Percentiles rank a stretch among this genome's conserved stretches.
Conservation (phyloP, 352 stramenopile species). For the Globisporangium yorkense region DNA sequence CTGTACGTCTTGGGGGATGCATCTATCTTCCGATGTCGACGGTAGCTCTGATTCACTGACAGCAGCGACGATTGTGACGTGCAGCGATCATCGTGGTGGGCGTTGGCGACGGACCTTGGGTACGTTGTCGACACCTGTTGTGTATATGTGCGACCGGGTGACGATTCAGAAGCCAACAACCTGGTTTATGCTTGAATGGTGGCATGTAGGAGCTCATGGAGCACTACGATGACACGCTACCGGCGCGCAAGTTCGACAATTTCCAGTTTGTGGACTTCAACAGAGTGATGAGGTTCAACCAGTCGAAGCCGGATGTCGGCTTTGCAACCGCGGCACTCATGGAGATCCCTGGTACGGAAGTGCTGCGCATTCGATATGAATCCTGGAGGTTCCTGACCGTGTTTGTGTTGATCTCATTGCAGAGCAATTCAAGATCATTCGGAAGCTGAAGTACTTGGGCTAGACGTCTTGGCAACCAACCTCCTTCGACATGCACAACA, state of each 20-base stretch:
- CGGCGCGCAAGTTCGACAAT: conserved; percentile 61
- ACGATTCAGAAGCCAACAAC: not conserved
- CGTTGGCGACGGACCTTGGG: conserved; percentile 72
- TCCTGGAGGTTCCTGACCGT: not conserved
- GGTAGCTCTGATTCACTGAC: not conserved
- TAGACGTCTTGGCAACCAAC: not conserved
- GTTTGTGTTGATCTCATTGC: not conserved
- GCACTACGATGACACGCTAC: conserved; percentile 52
- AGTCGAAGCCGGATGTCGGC: conserved; percentile 41
- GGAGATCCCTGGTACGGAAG: conserved; percentile 40
- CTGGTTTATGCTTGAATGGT: not conserved
- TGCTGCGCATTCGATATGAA: too few relatives aligned
- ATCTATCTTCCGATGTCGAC: not conserved
- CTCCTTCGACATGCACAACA: too few relatives aligned
- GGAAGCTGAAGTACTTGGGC: conserved; percentile 28
- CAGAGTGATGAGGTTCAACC: conserved; percentile 41
- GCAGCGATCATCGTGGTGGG: conserved; percentile 71
- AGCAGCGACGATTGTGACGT: not conserved
- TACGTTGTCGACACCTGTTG: conserved; percentile 8
- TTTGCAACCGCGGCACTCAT: conserved; percentile 66
- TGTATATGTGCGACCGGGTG: not conserved
- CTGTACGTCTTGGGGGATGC: conserved; percentile 31
- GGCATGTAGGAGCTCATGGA: conserved; percentile 45
- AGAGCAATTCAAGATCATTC: conserved; percentile 54
- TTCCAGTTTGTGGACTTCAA: conserved; percentile 77